A percentile compares a stretch with the other conserved stretches of the same genome.
These are phyloP conservation scores for Geum urbanum DNA, from an alignment of 306 rosid genomes.

Conservation along the genomic window DNA sequence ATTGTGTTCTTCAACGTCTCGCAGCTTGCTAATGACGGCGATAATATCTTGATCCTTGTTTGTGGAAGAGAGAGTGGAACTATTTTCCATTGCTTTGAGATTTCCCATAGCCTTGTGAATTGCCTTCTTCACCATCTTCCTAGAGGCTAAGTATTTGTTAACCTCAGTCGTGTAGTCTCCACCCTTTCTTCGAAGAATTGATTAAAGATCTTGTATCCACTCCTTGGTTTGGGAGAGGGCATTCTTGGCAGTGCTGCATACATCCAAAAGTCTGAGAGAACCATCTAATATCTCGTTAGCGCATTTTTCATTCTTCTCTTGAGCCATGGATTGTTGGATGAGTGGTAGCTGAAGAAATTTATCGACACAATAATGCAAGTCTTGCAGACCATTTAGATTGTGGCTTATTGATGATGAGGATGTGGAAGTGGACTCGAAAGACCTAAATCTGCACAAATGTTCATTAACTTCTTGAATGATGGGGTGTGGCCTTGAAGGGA, in stretches of 20 bases:
- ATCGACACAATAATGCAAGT: conserved; percentile 36
- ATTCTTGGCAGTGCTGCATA: neutral
- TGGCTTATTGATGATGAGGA: conserved; percentile 18
- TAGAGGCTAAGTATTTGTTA: neutral
- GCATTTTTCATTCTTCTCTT: conserved; percentile 17
- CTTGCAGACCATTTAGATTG: conserved; percentile 36
- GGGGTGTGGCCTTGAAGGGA: conserved; percentile 39
- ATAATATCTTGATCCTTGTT: conserved; percentile 2
- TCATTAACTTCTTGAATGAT: conserved; percentile 27
- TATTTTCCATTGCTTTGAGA: neutral
- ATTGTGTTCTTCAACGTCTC: conserved; percentile 25
- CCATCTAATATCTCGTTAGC: conserved; percentile 33
- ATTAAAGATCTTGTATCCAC: conserved; percentile 31
- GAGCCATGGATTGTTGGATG: conserved; percentile 32
- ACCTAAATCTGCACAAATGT: conserved; percentile 29
- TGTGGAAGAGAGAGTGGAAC: neutral
- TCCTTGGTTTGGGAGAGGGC: conserved; percentile 22
- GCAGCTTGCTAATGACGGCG: conserved; percentile 22
- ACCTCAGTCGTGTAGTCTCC: neutral
- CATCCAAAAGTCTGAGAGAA: conserved; percentile 30
- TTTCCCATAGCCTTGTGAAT: neutral
- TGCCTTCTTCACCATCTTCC: neutral
- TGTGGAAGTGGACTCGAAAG: conserved; percentile 14
- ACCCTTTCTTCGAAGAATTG: conserved; percentile 15
- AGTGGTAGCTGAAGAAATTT: conserved; percentile 29